Evolutionary conservation across 2,329 filamentous ascomycete species (phyloP).

Genomic region (Dactylellina sp.): DNA sequence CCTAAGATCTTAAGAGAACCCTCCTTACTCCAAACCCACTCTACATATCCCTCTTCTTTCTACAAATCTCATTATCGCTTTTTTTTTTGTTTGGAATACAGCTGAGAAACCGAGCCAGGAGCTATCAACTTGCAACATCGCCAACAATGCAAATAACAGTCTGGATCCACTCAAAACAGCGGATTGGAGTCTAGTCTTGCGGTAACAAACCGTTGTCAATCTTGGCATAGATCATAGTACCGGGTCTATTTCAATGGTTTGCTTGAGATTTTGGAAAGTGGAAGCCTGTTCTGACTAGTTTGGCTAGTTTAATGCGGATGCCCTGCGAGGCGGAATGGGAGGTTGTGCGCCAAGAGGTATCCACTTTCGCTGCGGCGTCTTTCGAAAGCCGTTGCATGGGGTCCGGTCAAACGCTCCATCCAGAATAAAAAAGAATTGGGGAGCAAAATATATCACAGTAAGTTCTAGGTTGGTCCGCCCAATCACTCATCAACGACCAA

Average conservation of each 20-base stretch:
- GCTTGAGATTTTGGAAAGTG: constrained; percentile 1
- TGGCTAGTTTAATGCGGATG: background rate
- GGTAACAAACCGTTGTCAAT: background rate
- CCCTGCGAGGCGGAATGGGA: constrained; percentile 39
- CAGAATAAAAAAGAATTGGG: constrained; percentile 2
- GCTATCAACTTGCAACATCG: too few species aligned
- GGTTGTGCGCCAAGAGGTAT: constrained; percentile 21
- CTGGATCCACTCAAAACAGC: constrained; percentile 8
- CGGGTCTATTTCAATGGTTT: background rate
- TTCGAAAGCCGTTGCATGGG: constrained; percentile 30
- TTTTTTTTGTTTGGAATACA: too few species aligned
- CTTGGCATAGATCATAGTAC: constrained; percentile 5
- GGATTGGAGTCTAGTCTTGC: constrained; percentile 13
- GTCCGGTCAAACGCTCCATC: background rate
- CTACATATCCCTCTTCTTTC: background rate
- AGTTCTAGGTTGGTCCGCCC: background rate
- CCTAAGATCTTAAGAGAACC: background rate
- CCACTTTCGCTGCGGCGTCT: constrained; percentile 33
- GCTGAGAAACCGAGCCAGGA: too few species aligned
- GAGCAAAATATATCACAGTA: too few species aligned
- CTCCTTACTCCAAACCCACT: background rate
- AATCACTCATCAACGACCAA: too few species aligned
- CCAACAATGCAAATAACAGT: background rate
- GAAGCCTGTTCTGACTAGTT: constrained; percentile 9
- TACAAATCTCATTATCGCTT: too few species aligned